A percentile compares a stretch with the other conserved stretches of the same genome.
phyloP scores from a whole-genome alignment of 495 filamentous ascomycete genomes.

The Xylaria scruposa region DNA sequence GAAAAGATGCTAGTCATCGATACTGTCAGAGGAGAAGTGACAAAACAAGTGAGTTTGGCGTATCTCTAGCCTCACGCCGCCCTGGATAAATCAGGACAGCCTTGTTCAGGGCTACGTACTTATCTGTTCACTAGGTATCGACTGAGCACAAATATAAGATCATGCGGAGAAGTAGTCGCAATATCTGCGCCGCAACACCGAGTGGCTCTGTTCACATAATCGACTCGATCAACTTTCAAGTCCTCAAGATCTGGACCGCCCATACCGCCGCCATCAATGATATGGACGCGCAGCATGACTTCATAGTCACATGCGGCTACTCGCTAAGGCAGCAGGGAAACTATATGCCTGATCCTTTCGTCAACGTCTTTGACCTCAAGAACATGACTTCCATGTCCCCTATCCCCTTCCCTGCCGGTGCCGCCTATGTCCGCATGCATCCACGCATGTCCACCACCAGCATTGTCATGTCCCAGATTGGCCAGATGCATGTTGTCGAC shows the following conservation, averaged over 20 bases:
- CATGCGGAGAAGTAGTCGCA: constrained; percentile 86
- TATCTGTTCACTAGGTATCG: constrained; percentile 57
- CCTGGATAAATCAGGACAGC: neutral
- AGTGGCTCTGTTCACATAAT: constrained; percentile 86
- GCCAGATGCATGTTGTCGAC: constrained; percentile 93
- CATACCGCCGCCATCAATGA: constrained; percentile 85
- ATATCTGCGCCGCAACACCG: constrained; percentile 89
- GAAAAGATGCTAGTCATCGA: constrained; percentile 89
- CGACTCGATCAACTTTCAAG: constrained; percentile 74
- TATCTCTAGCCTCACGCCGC: neutral
- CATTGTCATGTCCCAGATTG: constrained; percentile 86
- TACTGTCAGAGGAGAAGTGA: constrained; percentile 80
- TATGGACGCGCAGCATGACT: constrained; percentile 93
- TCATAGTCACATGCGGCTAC: constrained; percentile 93
- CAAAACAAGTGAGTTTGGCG: constrained; percentile 64
- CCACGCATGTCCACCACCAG: constrained; percentile 91
- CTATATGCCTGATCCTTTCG: constrained; percentile 82
- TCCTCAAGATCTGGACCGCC: constrained; percentile 87
- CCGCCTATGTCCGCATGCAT: constrained; percentile 93
- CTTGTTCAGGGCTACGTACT: constrained; percentile 19
- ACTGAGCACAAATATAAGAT: constrained; percentile 81
- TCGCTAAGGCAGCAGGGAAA: constrained; percentile 66
- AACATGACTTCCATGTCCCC: constrained; percentile 83
- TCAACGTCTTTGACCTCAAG: constrained; percentile 93
- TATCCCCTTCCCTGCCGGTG: constrained; percentile 88